Conservation (phyloP, 2,329 filamentous ascomycete species). For the Hirsutella thompsonii region DNA sequence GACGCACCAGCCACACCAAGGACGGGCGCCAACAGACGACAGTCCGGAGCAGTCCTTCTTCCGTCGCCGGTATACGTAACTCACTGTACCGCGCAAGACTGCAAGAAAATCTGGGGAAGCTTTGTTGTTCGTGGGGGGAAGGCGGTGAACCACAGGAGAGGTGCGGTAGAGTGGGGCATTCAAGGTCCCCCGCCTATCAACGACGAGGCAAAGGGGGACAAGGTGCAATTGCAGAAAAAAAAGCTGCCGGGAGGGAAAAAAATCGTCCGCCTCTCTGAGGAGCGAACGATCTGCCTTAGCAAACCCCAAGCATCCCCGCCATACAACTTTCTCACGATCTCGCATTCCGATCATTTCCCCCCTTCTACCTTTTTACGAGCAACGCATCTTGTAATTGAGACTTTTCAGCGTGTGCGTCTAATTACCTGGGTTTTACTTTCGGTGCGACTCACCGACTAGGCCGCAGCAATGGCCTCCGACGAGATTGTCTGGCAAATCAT, state of each 20-base stretch:
- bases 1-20: too few relatives aligned
- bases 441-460: background rate
- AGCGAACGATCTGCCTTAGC: background rate
- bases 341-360: too few relatives aligned
- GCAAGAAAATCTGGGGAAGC: too few relatives aligned
- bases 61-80: background rate
- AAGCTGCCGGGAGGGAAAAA: conserved; percentile 1
- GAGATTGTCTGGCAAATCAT: conserved; percentile 98
- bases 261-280: conserved; percentile 6
- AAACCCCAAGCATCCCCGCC: background rate
- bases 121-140: too few relatives aligned
- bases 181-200: conserved; percentile 10
- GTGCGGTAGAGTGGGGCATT: conserved; percentile 1
- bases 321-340: too few relatives aligned
- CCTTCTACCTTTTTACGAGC: too few relatives aligned
- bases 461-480: conserved; percentile 53
- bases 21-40: too few relatives aligned
- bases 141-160: conserved; percentile 10
- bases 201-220: background rate
- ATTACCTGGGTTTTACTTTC: conserved; percentile 5
- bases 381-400: too few relatives aligned
- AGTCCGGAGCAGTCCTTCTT: background rate
- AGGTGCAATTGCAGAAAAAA: background rate
- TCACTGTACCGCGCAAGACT: too few relatives aligned
- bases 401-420: too few relatives aligned